Evolutionary conservation across 1,284 basidiomycete genomes (phyloP).

Genomic region (Ustilago nuda): DNA sequence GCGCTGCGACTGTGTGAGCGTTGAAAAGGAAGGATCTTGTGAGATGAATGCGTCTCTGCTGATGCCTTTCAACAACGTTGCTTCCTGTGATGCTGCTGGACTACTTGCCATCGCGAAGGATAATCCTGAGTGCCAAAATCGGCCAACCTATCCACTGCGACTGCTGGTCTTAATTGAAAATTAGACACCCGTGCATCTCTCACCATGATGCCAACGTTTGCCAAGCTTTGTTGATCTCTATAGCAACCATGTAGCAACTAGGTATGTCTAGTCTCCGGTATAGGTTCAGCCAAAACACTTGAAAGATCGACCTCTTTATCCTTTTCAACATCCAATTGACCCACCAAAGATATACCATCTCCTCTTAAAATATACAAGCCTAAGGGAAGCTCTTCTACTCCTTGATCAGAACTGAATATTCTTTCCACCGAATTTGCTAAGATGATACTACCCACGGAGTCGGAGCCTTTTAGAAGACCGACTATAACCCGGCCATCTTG

Average conservation of each 20-base stretch:
- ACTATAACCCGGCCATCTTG: slow-evolving; percentile 88
- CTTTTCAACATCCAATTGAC: slow-evolving; percentile 86
- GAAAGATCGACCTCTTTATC: slow-evolving; percentile 84
- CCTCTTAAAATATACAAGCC: slow-evolving; percentile 97
- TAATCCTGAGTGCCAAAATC: too few relatives aligned
- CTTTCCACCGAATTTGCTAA: slow-evolving; percentile 61
- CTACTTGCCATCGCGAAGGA: not conserved
- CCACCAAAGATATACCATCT: slow-evolving; percentile 93
- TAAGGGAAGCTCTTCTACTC: slow-evolving; percentile 93
- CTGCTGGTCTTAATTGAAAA: not conserved
- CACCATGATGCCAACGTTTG: too few relatives aligned
- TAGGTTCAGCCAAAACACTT: slow-evolving; percentile 86
- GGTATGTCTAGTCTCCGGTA: slow-evolving; percentile 71
- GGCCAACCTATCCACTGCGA: too few relatives aligned
- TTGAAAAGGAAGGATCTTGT: not conserved
- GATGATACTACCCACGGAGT: slow-evolving; percentile 62
- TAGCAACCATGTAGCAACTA: not conserved
- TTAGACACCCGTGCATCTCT: not conserved
- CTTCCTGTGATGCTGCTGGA: not conserved
- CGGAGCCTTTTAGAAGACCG: slow-evolving; percentile 61
- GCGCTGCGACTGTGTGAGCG: not conserved
- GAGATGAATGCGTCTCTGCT: not conserved
- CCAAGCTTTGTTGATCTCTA: not conserved
- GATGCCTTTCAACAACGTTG: not conserved
- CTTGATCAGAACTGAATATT: slow-evolving; percentile 75